Base-by-base conservation (phyloP, 495 filamentous ascomycete genomes). In the Penicillium canescens region DNA sequence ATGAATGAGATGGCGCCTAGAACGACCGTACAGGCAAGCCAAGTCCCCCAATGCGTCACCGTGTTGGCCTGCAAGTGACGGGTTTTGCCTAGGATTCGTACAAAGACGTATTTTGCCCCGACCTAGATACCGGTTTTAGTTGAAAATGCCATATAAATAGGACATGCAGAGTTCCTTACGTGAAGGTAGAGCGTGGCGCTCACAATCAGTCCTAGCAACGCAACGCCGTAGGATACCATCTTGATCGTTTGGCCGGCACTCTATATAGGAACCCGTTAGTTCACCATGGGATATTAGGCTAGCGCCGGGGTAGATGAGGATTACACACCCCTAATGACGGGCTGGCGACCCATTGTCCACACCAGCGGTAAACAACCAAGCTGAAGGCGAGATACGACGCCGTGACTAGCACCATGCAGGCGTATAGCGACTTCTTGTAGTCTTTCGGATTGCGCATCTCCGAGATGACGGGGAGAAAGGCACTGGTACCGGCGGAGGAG, bases 181-280 rank as follows among this genome's bases (percentile, higher is more conserved):
- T 80, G 75, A 59, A 79, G 80, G 63, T 87, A 86, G 56, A 91
- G 36, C 33, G 87, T 82, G 40, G 80, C 65, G 11, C 59, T 62
- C 21, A 75, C 55, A 28, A 76, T 54, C 9, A 74, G 52, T 13
- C 87, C 88, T 0, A 88, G 83, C 9, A 89, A 64, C 9, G 86
- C 89, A 47, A 93, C 71, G 21, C 89, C 89, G 60, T 88, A 94
- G 3, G 88, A 82, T n/a, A 72, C 61, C 69, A 87, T 88, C 52
- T 84, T 82, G 13, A 92, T 56, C 0, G 79, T 54, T 7, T 70
- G 68, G 8, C 83, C 79, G 7, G 87, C 85, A 1, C 85, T 86
- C 54, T 57, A 12, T 41, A 28, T 0, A 10, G 18, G 37, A 7
- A 24, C 14, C 10, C 14, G 40, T 43, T 35, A 48, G 28, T 16